Evolutionary conservation across 2,329 filamentous ascomycete genomes (phyloP).

Genomic region (Juglanconis sp.): DNA sequence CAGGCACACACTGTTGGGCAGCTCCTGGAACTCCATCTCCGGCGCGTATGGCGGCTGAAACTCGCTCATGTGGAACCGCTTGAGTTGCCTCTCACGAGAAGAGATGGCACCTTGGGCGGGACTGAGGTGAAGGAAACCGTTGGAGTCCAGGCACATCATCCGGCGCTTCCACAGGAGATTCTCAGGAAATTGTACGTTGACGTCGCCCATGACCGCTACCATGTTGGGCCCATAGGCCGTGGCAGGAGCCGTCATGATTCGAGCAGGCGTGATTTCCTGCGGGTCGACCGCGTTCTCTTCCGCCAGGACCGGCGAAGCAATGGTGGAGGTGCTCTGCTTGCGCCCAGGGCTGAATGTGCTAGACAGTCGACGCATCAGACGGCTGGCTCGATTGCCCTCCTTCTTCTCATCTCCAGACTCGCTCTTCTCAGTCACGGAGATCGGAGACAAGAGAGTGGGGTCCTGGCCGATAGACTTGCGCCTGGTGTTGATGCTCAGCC

Average conservation of each 20-base stretch:
- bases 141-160: constrained; percentile 78
- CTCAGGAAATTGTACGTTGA: constrained; percentile 97
- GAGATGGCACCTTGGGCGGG: constrained; percentile 55
- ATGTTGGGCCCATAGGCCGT: constrained; percentile 34
- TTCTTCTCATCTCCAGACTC: constrained; percentile 44
- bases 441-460: constrained; percentile 37
- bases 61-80: constrained; percentile 82
- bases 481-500: constrained; percentile 62
- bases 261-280: constrained; percentile 14
- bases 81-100: constrained; percentile 51
- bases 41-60: constrained; percentile 78
- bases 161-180: constrained; percentile 95
- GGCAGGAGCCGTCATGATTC: constrained; percentile 21
- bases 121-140: constrained; percentile 79
- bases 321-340: constrained; percentile 38
- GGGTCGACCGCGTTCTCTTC: constrained; percentile 44
- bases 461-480: constrained; percentile 51
- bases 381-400: constrained; percentile 44
- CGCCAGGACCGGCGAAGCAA: constrained; percentile 49
- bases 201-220: constrained; percentile 74
- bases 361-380: constrained; percentile 58
- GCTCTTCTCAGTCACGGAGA: constrained; percentile 41
- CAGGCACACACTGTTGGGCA: constrained; percentile 76
- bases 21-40: constrained; percentile 86
- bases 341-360: constrained; percentile 47